These are phyloP conservation scores for Didymella keratinophila DNA, from an alignment of 2,329 filamentous ascomycete species.

Conservation along the genomic window DNA sequence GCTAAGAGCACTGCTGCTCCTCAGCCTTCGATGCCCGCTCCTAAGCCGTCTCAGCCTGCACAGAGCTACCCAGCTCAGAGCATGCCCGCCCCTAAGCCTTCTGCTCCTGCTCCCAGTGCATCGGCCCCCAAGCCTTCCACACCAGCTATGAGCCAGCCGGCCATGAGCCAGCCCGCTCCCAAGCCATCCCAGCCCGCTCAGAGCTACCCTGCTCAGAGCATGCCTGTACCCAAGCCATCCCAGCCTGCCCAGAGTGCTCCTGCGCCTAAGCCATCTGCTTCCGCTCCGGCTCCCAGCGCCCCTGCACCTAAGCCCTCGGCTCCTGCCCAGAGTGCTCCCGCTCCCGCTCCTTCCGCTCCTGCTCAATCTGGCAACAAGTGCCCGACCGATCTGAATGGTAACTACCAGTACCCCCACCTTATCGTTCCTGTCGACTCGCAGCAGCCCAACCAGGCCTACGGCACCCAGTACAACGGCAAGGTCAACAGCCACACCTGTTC, in stretches of 20 bases:
- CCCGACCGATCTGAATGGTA: slow-evolving; percentile 36
- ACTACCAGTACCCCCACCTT: slow-evolving; percentile 63
- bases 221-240: background rate
- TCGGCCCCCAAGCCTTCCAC: background rate
- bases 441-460: slow-evolving; percentile 60
- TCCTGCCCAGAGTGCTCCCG: background rate
- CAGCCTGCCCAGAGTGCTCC: too few species aligned
- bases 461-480: slow-evolving; percentile 64
- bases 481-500: slow-evolving; percentile 55
- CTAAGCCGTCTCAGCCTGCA: background rate
- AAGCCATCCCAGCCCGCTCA: background rate
- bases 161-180: too few species aligned
- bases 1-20: background rate
- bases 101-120: background rate
- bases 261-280: background rate
- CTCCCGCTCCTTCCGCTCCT: slow-evolving; percentile 8
- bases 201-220: too few species aligned
- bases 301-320: slow-evolving; percentile 7
- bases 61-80: background rate
- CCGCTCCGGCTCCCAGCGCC: background rate
- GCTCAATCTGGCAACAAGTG: slow-evolving; percentile 23
- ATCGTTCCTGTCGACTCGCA: slow-evolving; percentile 67
- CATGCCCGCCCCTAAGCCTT: background rate
- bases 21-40: too few species aligned
- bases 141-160: background rate